These are phyloP conservation scores for Rhodotorula sp. DNA, from an alignment of 1,284 basidiomycete genomes.

Conservation along the genomic window DNA sequence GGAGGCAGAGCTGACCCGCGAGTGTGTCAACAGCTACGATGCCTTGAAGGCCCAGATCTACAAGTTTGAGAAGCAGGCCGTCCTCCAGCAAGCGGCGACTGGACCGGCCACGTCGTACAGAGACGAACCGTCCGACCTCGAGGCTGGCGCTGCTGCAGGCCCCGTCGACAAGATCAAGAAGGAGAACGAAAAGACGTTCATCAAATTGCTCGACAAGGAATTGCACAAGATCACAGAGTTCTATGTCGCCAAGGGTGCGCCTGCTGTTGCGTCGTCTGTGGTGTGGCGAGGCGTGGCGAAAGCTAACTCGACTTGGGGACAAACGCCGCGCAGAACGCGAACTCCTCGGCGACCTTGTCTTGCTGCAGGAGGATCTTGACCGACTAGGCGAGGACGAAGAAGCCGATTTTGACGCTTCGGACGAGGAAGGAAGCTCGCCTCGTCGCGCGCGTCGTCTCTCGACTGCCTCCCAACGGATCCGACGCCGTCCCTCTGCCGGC, in stretches of 20 bases:
- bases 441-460: background rate
- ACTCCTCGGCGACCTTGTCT: slow-evolving; percentile 62
- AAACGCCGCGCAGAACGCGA: slow-evolving; percentile 58
- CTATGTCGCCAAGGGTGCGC: slow-evolving; percentile 64
- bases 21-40: slow-evolving; percentile 63
- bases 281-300: too few species aligned
- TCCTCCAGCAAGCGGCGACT: slow-evolving; percentile 43
- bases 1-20: background rate
- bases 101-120: slow-evolving; percentile 59
- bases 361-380: slow-evolving; percentile 66
- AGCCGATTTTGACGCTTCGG: slow-evolving; percentile 2
- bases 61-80: slow-evolving; percentile 67
- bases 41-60: slow-evolving; percentile 76
- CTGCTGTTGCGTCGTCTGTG: background rate
- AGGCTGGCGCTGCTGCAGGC: background rate
- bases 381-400: slow-evolving; percentile 36
- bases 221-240: slow-evolving; percentile 78
- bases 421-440: slow-evolving; percentile 10
- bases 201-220: slow-evolving; percentile 76
- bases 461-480: background rate
- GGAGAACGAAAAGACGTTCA: slow-evolving; percentile 58
- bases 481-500: slow-evolving; percentile 50
- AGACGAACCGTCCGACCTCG: slow-evolving; percentile 42
- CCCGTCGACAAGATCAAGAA: slow-evolving; percentile 35
- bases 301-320: background rate